A percentile compares a stretch with the other conserved stretches of the same genome.
Evolutionary conservation across 2,329 filamentous ascomycete genomes (phyloP).

Genomic region (Epichloe hybrida): DNA sequence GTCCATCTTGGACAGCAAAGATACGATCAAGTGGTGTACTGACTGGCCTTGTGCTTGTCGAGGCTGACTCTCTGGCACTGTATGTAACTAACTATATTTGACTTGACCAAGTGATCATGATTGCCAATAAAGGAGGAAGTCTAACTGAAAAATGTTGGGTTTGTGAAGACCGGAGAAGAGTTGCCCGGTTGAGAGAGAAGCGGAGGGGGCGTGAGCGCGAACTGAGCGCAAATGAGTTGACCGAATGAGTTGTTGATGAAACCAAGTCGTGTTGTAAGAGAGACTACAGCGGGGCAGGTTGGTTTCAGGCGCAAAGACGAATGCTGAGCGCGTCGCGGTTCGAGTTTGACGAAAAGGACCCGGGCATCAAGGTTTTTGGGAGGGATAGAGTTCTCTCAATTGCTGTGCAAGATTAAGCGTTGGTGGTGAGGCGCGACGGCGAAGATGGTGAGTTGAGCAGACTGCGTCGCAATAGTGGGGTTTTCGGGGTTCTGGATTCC

Average conservation of each 20-base stretch:
- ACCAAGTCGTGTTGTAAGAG: too few species aligned
- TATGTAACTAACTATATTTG: neutral
- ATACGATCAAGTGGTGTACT: neutral
- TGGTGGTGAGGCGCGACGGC: neutral
- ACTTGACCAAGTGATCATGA: conserved; percentile 1
- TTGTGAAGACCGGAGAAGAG: neutral
- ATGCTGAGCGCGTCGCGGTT: too few species aligned
- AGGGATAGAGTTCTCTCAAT: neutral
- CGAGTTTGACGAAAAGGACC: neutral
- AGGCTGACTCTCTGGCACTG: neutral
- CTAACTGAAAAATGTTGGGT: neutral
- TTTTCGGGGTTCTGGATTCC: neutral
- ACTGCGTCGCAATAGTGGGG: neutral
- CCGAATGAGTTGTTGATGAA: too few species aligned
- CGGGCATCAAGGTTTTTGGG: neutral
- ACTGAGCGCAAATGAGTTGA: too few species aligned
- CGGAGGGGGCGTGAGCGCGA: neutral
- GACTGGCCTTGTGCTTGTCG: neutral
- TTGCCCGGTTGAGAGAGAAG: neutral
- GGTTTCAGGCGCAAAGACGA: too few species aligned
- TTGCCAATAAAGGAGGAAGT: neutral
- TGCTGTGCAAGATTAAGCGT: neutral
- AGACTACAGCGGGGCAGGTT: too few species aligned
- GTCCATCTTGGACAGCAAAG: conserved; percentile 16
- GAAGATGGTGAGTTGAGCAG: neutral